These are phyloP conservation scores for Polyporus arcularius DNA, from an alignment of 768 basidiomycete species.

Conservation along the genomic window DNA sequence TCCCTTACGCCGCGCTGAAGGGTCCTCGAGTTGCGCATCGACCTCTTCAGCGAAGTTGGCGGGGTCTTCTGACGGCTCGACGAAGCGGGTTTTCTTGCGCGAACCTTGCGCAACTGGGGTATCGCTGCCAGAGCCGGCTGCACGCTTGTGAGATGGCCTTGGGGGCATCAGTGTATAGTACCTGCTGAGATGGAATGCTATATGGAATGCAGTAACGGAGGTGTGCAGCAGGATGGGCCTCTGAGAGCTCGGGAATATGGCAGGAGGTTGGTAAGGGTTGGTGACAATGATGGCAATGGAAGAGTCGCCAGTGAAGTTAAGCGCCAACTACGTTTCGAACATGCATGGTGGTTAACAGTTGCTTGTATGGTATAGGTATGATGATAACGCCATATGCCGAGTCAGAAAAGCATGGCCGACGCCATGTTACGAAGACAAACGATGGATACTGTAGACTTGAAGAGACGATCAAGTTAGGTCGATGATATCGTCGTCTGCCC, in stretches of 20 bases:
- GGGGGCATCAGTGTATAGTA: conserved; percentile 32
- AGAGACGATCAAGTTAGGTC: neutral
- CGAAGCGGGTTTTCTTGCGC: conserved; percentile 74
- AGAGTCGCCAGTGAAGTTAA: too few species aligned
- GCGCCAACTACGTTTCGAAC: too few species aligned
- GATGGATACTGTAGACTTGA: neutral
- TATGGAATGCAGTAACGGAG: neutral
- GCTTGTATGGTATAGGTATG: too few species aligned
- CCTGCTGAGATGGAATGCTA: neutral
- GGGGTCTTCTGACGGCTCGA: conserved; percentile 76
- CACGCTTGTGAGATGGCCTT: conserved; percentile 44
- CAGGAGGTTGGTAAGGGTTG: too few species aligned
- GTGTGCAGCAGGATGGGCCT: too few species aligned
- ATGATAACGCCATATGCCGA: too few species aligned
- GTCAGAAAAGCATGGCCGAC: too few species aligned
- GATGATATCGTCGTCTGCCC: neutral
- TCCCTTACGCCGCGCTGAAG: conserved; percentile 62
- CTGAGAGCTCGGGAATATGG: too few species aligned
- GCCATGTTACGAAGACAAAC: neutral
- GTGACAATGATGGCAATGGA: too few species aligned
- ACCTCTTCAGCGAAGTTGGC: conserved; percentile 77
- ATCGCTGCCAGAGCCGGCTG: conserved; percentile 35
- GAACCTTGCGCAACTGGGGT: conserved; percentile 35
- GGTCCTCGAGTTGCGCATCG: conserved; percentile 69
- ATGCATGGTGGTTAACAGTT: too few species aligned